Base-by-base conservation (phyloP, 768 basidiomycete species). In the Peribolospora baueri region DNA sequence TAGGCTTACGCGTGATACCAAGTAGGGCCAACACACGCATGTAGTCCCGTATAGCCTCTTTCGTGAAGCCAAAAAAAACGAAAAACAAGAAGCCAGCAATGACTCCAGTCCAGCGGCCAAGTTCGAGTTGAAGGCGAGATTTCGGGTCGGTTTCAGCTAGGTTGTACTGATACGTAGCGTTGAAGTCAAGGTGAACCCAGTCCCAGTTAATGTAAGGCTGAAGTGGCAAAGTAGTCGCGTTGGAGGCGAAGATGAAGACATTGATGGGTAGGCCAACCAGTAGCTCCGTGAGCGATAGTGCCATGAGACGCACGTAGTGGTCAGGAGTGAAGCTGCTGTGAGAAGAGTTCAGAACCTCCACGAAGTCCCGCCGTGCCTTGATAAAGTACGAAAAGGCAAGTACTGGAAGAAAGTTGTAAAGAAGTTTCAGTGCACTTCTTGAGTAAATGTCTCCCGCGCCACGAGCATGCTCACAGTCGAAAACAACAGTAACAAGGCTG, bases 281-380 rank as follows among this genome's bases (percentile, higher is more conserved):
- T n/a, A 53, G 39, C 38, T 57, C 36, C 1, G n/a, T 11, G 4
- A 11, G 42, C 14, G 56, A 48, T n/a, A 57, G 49, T 9, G 52
- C 47, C 11, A 57, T 54, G 9, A 57, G 56, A 1, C 56, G 51
- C 6, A 57, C 40, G 49, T 53, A 57, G 3, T 52, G 56, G 43
- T 48, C 53, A 9, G 56, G 53, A 3, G 56, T 51, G 37, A 57
- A 51, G 2, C 52, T 50, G 56, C 51, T 54, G 11, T 57, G 47
- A 37, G 52, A 53, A 3, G 52, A 53, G 43, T 57, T 48, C 6
- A 57, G 56, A 25, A 57, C 25, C 7, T 43, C 48, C 10, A 49
- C 48, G 40, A 57, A 57, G n/a, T 57, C 49, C 5, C 51, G 41
- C 3, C 56, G 52, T 2, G 52, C 52, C 13, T 45, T 50, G 42